Evolutionary conservation across 148 eudicot species (phyloP), one percentile per base, ranked within the genome.

Genomic region (Agrostemma githago): DNA sequence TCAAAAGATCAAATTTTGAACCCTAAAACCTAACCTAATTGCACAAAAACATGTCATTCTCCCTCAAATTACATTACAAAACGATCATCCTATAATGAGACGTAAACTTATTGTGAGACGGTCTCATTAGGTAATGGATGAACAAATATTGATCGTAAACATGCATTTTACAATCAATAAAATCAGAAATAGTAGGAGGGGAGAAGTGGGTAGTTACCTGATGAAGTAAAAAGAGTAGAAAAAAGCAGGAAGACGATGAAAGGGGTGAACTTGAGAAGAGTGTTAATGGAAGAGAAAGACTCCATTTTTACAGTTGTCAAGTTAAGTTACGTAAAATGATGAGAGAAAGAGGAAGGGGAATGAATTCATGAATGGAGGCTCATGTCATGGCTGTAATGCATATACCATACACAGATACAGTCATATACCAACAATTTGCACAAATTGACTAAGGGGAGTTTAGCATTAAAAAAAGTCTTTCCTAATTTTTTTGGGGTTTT

Each of bases 151-250:
- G 56, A 51, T 11, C 4, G 14, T 6, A 11, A 10, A 11, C 56
- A 51, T 51, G 56, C 56, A 9, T 10, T 11, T 51, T 11, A 51
- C 14, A 10, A 51, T 15, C 56, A 12, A 51, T 10, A 51, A 51
- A 51, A 0, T 2, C 14, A 51, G 20, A 62, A 62, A 34, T 3
- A 37, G 37, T 4, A 0, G 37, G 41, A 62, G 9, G 4, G 37
- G 37, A 26, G 66, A 62, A 62, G n/a, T 62, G 66, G 66, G 66
- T 62, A 62, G 11, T 34, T 62, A 62, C 66, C 66, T 8, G 66
- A 62, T 26, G 66, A 62, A 62, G 66, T 62, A 37, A 62, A 62
- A 62, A 62, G 66, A 11, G 66, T 26, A 37, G 38, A 62, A 0
- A 16, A 62, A 62, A 62, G 66, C 4, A 62, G 11, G 66, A 62